These are phyloP conservation scores for Yamadazyma paraphyllophila DNA, from an alignment of 805 yeast species.

Conservation along the genomic window DNA sequence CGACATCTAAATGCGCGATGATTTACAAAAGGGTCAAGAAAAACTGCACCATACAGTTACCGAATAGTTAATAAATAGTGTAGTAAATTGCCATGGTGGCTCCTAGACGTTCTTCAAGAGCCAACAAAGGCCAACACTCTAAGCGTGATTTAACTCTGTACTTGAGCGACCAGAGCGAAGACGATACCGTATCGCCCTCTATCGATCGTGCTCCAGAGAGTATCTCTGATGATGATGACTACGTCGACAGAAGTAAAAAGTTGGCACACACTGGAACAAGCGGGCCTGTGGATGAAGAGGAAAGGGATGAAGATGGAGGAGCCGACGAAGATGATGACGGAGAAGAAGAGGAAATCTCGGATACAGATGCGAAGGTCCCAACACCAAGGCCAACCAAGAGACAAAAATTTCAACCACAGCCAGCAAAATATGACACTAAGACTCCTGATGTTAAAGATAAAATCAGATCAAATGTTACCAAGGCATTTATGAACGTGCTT, in stretches of 20 bases:
- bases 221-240: constrained; percentile 7
- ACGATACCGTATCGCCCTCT: constrained; percentile 6
- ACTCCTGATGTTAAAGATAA: constrained; percentile 19
- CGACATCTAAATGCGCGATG: too few relatives aligned
- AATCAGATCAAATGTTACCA: constrained; percentile 48
- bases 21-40: too few relatives aligned
- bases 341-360: background rate
- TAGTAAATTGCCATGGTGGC: background rate
- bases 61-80: too few relatives aligned
- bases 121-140: constrained; percentile 41
- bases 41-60: too few relatives aligned
- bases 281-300: background rate
- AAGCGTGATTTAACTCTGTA: constrained; percentile 17
- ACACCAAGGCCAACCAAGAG: background rate
- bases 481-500: constrained; percentile 50
- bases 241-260: constrained; percentile 1
- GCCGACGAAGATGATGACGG: background rate
- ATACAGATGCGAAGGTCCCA: background rate
- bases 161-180: constrained; percentile 10
- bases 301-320: background rate
- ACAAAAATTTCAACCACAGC: background rate
- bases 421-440: background rate
- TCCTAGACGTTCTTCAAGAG: constrained; percentile 35
- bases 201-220: background rate
- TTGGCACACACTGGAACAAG: background rate